Evolutionary conservation across 2,329 filamentous ascomycete species (phyloP).

Genomic region (Arachnomyces sp.): DNA sequence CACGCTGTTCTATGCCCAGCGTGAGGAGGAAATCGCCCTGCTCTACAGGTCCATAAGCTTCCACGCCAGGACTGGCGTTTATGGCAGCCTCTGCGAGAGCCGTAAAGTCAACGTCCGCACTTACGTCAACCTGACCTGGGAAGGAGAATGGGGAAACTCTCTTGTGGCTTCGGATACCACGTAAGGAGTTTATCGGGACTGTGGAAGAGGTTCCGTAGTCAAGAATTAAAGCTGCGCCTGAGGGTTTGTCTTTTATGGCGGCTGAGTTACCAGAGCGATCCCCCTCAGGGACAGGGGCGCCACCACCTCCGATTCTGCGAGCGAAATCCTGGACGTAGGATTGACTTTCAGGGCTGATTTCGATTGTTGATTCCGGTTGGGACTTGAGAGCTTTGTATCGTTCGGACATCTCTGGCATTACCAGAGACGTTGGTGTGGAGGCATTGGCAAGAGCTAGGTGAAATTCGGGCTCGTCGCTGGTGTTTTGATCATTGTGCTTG

Average conservation of each 20-base stretch:
- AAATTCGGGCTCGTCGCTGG: constrained; percentile 64
- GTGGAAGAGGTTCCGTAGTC: constrained; percentile 80
- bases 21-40: constrained; percentile 71
- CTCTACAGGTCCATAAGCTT: constrained; percentile 85
- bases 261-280: constrained; percentile 17
- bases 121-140: constrained; percentile 79
- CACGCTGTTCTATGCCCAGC: constrained; percentile 78
- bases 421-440: constrained; percentile 72
- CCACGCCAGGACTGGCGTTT: constrained; percentile 66
- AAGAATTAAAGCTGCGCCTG: constrained; percentile 85
- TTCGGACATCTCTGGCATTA: constrained; percentile 72
- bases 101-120: constrained; percentile 87
- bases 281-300: constrained; percentile 1
- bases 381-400: constrained; percentile 71
- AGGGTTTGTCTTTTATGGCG: constrained; percentile 52
- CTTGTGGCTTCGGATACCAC: constrained; percentile 74
- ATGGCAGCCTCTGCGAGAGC: constrained; percentile 77
- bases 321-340: constrained; percentile 78
- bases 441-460: constrained; percentile 69
- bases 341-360: constrained; percentile 81
- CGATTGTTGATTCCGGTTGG: constrained; percentile 64
- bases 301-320: constrained; percentile 66
- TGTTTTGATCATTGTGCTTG: constrained; percentile 19
- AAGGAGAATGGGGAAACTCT: constrained; percentile 70
- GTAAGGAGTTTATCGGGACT: constrained; percentile 80